Conservation (phyloP, 768 basidiomycete species). For the Panellus pusillus region DNA sequence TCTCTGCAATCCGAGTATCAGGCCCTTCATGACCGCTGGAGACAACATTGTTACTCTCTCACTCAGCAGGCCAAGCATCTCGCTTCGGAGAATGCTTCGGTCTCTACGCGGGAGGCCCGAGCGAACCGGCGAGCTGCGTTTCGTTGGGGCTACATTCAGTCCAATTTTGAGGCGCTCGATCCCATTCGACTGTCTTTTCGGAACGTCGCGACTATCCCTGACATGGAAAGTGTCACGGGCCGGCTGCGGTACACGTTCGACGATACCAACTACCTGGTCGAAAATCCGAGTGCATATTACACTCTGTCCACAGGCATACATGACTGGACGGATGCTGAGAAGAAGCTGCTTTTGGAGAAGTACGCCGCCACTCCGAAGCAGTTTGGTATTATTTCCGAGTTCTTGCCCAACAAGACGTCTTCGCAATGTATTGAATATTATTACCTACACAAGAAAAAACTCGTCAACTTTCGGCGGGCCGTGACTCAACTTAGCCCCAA, state of each 20-base stretch:
- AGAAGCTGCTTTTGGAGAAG: constrained; percentile 71
- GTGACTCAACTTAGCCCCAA: constrained; percentile 65
- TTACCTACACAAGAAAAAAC: constrained; percentile 89
- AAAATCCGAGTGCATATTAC: constrained; percentile 78
- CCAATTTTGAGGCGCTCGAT: constrained; percentile 94
- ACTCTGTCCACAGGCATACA: constrained; percentile 69
- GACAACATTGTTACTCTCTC: constrained; percentile 65
- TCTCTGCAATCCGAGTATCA: constrained; percentile 67
- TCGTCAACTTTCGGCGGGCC: constrained; percentile 82
- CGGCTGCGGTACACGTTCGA: constrained; percentile 67
- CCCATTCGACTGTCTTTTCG: constrained; percentile 82
- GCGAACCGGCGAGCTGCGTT: constrained; percentile 56
- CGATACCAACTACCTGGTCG: constrained; percentile 81
- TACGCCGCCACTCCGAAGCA: constrained; percentile 90
- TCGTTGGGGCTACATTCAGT: constrained; percentile 85
- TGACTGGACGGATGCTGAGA: constrained; percentile 88
- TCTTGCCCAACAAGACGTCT: constrained; percentile 79
- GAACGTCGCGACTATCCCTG: constrained; percentile 86
- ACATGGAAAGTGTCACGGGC: constrained; percentile 80
- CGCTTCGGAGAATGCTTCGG: constrained; percentile 37
- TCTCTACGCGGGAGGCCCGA: constrained; percentile 63
- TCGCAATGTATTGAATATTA: constrained; percentile 91
- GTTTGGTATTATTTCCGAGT: constrained; percentile 85
- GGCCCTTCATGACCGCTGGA: constrained; percentile 69
- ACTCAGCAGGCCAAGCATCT: constrained; percentile 56